Conservation (phyloP, 306 rosid species). For the Canavalia gladiata region DNA sequence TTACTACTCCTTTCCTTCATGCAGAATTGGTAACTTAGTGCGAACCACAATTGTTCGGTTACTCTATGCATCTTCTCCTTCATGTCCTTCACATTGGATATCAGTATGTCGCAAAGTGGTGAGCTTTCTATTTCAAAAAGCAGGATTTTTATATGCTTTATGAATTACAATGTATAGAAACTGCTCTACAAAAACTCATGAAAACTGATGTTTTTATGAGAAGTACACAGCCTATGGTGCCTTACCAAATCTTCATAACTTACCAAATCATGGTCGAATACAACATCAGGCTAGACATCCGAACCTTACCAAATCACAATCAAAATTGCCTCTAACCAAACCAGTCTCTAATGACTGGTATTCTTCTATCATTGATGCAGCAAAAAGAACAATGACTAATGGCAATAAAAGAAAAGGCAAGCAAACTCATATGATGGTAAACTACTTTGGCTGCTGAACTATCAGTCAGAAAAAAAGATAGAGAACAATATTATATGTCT, state of each 20-base stretch:
- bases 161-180: constrained; percentile 13
- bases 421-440: neutral
- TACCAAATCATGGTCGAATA: neutral
- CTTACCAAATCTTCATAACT: no score
- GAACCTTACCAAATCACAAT: neutral
- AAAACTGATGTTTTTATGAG: neutral
- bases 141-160: constrained; percentile 36
- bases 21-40: constrained; percentile 85
- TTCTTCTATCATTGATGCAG: neutral
- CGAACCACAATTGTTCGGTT: constrained; percentile 84
- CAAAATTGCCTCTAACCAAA: constrained; percentile 2
- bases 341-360: neutral
- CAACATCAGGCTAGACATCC: neutral
- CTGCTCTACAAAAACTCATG: constrained; percentile 2
- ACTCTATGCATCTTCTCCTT: constrained; percentile 92
- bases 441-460: constrained; percentile 6
- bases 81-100: constrained; percentile 90
- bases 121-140: constrained; percentile 47
- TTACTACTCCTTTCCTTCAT: constrained; percentile 37
- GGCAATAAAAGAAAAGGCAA: neutral
- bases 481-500: neutral
- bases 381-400: neutral
- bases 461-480: neutral
- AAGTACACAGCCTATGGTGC: neutral
- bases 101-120: constrained; percentile 91